Evolutionary conservation across 768 basidiomycete species (phyloP).

Genomic region (Termitomyces heimii): DNA sequence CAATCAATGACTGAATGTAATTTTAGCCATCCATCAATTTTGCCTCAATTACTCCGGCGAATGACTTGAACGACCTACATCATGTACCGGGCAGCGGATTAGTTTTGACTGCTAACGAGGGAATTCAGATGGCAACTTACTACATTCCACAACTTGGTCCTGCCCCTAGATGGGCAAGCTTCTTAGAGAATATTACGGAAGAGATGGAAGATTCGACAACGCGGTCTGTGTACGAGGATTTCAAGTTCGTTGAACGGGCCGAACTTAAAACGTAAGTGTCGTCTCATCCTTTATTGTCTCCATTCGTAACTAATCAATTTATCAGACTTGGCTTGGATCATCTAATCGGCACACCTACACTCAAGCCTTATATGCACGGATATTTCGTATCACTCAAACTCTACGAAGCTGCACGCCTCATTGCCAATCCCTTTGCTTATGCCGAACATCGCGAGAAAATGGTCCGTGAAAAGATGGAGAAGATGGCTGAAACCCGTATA

Average conservation of each 20-base stretch:
- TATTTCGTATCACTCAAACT: slow-evolving; percentile 96
- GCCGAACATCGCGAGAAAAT: slow-evolving; percentile 89
- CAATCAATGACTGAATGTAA: slow-evolving; percentile 5
- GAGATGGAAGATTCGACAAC: slow-evolving; percentile 91
- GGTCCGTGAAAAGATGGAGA: slow-evolving; percentile 85
- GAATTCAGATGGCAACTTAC: slow-evolving; percentile 92
- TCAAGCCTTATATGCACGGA: slow-evolving; percentile 99
- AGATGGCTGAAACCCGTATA: slow-evolving; percentile 90
- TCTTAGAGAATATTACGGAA: slow-evolving; percentile 98
- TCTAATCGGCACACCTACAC: slow-evolving; percentile 88
- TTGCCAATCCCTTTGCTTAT: slow-evolving; percentile 95
- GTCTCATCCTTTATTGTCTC: not conserved
- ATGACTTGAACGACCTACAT: slow-evolving; percentile 86
- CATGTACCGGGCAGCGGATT: slow-evolving; percentile 87
- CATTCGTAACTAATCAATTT: slow-evolving; percentile 2
- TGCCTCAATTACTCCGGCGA: slow-evolving; percentile 85
- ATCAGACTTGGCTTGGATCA: slow-evolving; percentile 88
- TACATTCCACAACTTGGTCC: slow-evolving; percentile 96
- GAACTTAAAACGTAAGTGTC: slow-evolving; percentile 76
- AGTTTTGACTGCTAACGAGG: slow-evolving; percentile 90
- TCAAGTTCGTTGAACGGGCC: slow-evolving; percentile 88
- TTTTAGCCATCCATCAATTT: slow-evolving; percentile 79
- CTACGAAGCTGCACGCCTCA: slow-evolving; percentile 92
- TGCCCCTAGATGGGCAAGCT: slow-evolving; percentile 94
- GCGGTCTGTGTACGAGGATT: slow-evolving; percentile 87